Conservation (phyloP, 768 basidiomycete genomes). For the Obba rivulosa region DNA sequence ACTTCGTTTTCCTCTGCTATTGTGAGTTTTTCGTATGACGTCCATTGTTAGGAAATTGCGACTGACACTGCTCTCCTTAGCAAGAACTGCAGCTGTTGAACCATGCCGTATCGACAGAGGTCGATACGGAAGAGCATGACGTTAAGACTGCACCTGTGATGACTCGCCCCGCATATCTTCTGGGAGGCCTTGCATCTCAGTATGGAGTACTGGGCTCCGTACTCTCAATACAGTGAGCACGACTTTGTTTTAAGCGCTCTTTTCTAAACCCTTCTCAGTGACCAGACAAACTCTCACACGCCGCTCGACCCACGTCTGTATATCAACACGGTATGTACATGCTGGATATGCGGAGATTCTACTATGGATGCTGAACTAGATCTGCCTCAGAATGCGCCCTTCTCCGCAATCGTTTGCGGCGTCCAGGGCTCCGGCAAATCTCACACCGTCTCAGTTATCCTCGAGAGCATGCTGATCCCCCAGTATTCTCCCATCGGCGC, state of each 20-base stretch:
- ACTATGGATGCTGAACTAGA: background rate
- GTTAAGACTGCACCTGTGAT: slow-evolving; percentile 23
- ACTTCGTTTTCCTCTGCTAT: too few relatives aligned
- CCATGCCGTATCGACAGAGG: slow-evolving; percentile 11
- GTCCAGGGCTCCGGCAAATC: slow-evolving; percentile 78
- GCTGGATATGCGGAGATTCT: too few relatives aligned
- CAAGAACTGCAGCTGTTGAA: slow-evolving; percentile 27
- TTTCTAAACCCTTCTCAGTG: background rate
- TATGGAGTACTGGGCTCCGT: slow-evolving; percentile 55
- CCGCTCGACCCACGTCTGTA: slow-evolving; percentile 52
- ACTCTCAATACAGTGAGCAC: slow-evolving; percentile 6
- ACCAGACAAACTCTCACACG: slow-evolving; percentile 24
- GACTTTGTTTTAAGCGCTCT: too few relatives aligned
- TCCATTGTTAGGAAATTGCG: background rate
- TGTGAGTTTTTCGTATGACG: background rate
- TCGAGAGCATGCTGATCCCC: slow-evolving; percentile 69
- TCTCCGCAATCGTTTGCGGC: slow-evolving; percentile 71
- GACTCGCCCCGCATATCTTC: slow-evolving; percentile 22
- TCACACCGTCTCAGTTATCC: slow-evolving; percentile 60
- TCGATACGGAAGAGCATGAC: slow-evolving; percentile 16
- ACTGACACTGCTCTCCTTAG: background rate
- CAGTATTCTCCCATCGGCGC: slow-evolving; percentile 43
- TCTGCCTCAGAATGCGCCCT: slow-evolving; percentile 55
- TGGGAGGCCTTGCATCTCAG: slow-evolving; percentile 31
- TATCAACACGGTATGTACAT: slow-evolving; percentile 52